Evolutionary conservation across 176 grass and related monocot species (phyloP), one percentile per base, ranked within the genome.

Genomic region (Bothriochloa decipiens): DNA sequence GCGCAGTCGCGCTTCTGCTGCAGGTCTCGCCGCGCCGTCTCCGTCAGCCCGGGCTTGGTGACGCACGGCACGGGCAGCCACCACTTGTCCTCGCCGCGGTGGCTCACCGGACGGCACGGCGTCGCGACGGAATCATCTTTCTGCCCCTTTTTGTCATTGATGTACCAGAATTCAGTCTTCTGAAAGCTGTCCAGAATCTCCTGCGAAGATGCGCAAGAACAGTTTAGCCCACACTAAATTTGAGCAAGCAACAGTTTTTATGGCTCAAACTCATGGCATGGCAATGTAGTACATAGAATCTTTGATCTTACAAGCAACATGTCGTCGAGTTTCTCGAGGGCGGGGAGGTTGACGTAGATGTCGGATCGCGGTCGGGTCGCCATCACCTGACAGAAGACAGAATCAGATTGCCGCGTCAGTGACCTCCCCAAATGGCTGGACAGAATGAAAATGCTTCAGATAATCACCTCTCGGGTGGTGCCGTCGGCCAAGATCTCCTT

Each of bases 141-240:
- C 68, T 68, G 77, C 15, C 35, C 78, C 60, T 91, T 32, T 32
- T 32, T 91, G 86, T 93, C 87, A 49, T 87, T 90, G 7, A 93
- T 70, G 82, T 98, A 98, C 93, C 91, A 95, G 83, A 98, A 95
- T 76, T 98, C 96, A 1, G 93, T 95, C 78, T 93, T 92, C 93
- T 92, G 89, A 62, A 95, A 95, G 63, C 89, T 85, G 46, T 95
- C 93, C 75, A 98, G 76, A 23, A 82, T 91, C 40, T 93, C 90
- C 95, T 97, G 95, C 70, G 42, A 11, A 14, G 60, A 14, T 11
- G 40, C 47, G 37, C 11, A 77, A 1, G 52, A 69, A 52, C 61
- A 72, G 16, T 2, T 68, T 29, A 89, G 40, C 46, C 55, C 11
- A 13, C 53, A 4, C 76, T 53, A 65, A 45, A 65, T 65, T 18